Base-by-base conservation (phyloP, 805 yeast genomes). In the Ogataea parapolymorpha region DNA sequence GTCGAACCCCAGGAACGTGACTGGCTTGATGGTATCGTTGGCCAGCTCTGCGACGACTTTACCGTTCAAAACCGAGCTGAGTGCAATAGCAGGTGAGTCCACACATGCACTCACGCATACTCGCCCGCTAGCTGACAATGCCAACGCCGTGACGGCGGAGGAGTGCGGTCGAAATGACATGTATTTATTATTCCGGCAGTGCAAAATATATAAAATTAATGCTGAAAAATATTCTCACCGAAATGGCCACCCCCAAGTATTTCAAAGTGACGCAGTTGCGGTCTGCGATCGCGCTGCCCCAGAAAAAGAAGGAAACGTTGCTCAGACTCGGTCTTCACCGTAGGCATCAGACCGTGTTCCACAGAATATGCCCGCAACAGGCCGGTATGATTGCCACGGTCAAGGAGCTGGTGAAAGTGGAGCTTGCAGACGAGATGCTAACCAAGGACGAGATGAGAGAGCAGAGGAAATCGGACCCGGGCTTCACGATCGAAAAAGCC, bases 221-320 rank as follows among this genome's bases (percentile, higher is more conserved):
- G 32, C 15, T 18, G 32, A 37, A 32, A 36, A 37, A 37, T 39
- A 34, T 36, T 36, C 30, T n/a, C 27, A 22, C 15, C 36, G 6
- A 30, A 23, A 36, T 30, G 37, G 38, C 29, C 35, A 36, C 49
- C 2, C 54, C 61, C 6, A 56, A 49, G 36, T 80, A 59, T 58
- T 81, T 74, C 65, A 80, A 84, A 61, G 77, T 89, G 42, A 80
- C 89, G 15, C 88, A 88, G 55, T 66, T 74, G 38, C 77, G 95
- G 59, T 89, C 97, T 2, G 73, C 88, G 5, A 89, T 91, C 46
- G 96, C 96, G 1, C 71, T 88, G 55, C 95, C 96, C 10, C 75
- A 79, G 41, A 65, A 70, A 31, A 75, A 75, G 43, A 77, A 82
- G 49, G 75, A 75, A 44, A 80, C 89, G 7, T 77, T 87, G 20